Conservation (phyloP, 495 filamentous ascomycete species). For the Evansstolkia leycettana region DNA sequence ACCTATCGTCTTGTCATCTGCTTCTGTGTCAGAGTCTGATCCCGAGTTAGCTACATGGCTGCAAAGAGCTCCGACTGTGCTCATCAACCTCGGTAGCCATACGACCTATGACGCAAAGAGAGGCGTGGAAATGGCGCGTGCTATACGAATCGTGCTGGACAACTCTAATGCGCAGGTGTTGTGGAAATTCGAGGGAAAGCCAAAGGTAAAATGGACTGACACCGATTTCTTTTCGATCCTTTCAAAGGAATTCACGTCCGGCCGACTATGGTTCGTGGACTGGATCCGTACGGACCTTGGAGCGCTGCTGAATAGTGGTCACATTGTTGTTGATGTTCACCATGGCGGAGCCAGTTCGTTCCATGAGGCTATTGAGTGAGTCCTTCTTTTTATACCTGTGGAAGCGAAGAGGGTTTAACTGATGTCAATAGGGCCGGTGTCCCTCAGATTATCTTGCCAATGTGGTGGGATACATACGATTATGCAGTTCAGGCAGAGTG, state of each 20-base stretch:
- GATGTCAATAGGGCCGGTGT: slow-evolving; percentile 21
- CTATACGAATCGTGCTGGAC: too few species aligned
- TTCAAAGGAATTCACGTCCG: slow-evolving; percentile 9
- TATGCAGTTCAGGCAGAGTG: slow-evolving; percentile 25
- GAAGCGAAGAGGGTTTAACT: too few species aligned
- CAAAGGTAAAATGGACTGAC: too few species aligned
- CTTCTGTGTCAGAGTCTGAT: slow-evolving; percentile 7
- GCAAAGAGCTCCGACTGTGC: slow-evolving; percentile 16
- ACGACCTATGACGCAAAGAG: too few species aligned
- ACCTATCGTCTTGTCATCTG: slow-evolving; percentile 10
- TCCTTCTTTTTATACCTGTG: too few species aligned
- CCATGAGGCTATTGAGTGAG: slow-evolving; percentile 25
- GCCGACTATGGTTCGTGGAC: too few species aligned
- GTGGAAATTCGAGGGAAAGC: slow-evolving; percentile 26
- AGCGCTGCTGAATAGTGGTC: slow-evolving; percentile 20
- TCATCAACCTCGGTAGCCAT: slow-evolving; percentile 32
- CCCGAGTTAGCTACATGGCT: slow-evolving; percentile 25
- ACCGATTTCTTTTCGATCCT: slow-evolving; percentile 9
- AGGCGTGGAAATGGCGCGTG: too few species aligned
- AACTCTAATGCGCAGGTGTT: slow-evolving; percentile 29
- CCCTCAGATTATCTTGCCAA: slow-evolving; percentile 30
- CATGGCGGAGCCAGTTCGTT: slow-evolving; percentile 35
- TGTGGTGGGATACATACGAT: slow-evolving; percentile 30
- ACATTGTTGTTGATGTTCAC: slow-evolving; percentile 27
- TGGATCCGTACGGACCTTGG: slow-evolving; percentile 28